Base-by-base conservation (phyloP, 208 protist genomes). In the Acanthamoeba triangularis region DNA sequence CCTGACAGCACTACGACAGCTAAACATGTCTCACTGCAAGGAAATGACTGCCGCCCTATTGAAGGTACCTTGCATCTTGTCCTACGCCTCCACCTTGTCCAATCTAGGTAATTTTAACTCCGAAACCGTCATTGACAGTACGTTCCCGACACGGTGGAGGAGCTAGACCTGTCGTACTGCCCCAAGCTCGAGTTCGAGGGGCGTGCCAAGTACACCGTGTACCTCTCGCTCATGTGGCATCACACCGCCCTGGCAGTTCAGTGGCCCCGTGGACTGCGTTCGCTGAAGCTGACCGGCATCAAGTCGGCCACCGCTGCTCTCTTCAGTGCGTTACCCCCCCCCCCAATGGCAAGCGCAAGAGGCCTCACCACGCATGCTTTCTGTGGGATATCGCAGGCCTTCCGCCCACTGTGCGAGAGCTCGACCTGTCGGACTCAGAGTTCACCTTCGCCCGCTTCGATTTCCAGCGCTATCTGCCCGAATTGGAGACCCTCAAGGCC, bases 321-420 rank as follows among this genome's bases (percentile, higher is more conserved):
- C 30, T 80, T 80, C 69, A 80, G 69, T 80, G 20, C 30, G 69
- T n/a, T n/a, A n/a, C n/a, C n/a, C n/a, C n/a, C n/a, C n/a, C n/a
- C n/a, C n/a, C n/a, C n/a, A n/a, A n/a, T n/a, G n/a, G n/a, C n/a
- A n/a, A n/a, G n/a, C 41, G 1, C 41, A 8, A n/a, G n/a, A n/a
- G 37, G 37, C 37, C 37, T 41, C 37, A 54, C 14, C 49, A 54
- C 13, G 13, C 49, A 1, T 54, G 49, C 49, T 18, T 1, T 54
- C 52, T 56, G 41, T 56, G 52, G 0, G 18, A n/a, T n/a, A n/a
- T 56, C 52, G n/a, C 18, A 67, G 61, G 61, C 33, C 61, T 67
- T 8, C 61, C 61, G 23, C 16, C 61, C 7, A 30, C 61, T 11
- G 14, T 67, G 61, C 14, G 61, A 8, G 61, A 67, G 61, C 61